Base-by-base conservation (phyloP, 257 asterid species). In the Knoxia roxburghii region DNA sequence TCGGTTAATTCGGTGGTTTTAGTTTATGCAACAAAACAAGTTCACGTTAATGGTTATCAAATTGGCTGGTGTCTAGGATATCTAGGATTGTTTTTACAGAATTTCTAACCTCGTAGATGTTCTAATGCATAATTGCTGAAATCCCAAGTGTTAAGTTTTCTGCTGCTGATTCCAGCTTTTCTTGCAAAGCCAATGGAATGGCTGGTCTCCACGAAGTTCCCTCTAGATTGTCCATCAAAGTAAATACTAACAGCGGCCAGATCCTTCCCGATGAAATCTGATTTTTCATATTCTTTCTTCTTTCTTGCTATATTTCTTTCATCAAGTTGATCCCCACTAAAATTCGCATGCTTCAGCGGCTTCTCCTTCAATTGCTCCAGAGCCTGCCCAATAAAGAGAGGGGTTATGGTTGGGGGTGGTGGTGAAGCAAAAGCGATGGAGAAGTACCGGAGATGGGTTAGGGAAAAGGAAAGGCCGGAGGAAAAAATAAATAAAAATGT, bases 221-320 rank as follows among this genome's bases (percentile, higher is more conserved):
- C 18, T 82, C 84, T 14, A 84, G 84, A 79, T 80, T 83, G 83
- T 94, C 99, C 96, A 94, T 90, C 62, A 94, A 83, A 29, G 99
- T 81, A 77, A n/a, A 94, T 84, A 55, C 99, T 96, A 40, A 83
- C 67, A 70, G 76, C 85, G 61, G 97, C 91, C 82, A 94, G 81
- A 40, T 88, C 92, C 76, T 80, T 85, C 29, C 97, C 82, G 51
- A 87, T 83, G 26, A 75, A 80, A 71, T 94, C 99, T 0, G 99
- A 90, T 75, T 82, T 89, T 74, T 84, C 95, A 65, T 85, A 94
- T 32, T 94, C 92, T 78, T 88, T 90, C 68, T 87, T 84, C 62
- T 77, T 74, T 62, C 99, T 85, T 53, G 99, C 96, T 39, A 39
- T 60, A 41, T 74, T 80, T 79, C 88, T 75, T 66, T 82, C 86